These are phyloP conservation scores for Beauveria scarabaeidicola DNA, from an alignment of 2,329 filamentous ascomycete species.

Conservation along the genomic window DNA sequence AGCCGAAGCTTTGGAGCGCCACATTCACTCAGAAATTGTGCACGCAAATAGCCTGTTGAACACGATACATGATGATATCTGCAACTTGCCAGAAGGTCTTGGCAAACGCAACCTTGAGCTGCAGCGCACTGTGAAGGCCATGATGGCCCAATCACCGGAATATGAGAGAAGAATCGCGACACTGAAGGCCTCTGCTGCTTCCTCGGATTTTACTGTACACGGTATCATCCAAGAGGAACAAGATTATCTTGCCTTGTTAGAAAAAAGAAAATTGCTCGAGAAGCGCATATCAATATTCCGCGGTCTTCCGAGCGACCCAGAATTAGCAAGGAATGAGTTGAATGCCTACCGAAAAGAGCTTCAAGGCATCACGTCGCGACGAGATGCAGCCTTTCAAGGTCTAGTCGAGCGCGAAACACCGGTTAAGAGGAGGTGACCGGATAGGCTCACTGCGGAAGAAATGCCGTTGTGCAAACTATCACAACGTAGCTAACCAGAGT, in stretches of 20 bases:
- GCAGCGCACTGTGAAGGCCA: constrained; percentile 60
- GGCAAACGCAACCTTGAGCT: constrained; percentile 66
- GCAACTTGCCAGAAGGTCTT: constrained; percentile 48
- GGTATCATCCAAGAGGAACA: constrained; percentile 51
- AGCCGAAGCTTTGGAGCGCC: constrained; percentile 45
- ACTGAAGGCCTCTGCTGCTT: constrained; percentile 29
- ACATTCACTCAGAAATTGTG: constrained; percentile 44
- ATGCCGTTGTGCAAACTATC: not conserved
- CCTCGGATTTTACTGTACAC: constrained; percentile 42
- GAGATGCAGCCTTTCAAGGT: constrained; percentile 69
- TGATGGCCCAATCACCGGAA: constrained; percentile 59
- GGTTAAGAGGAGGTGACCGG: constrained; percentile 28
- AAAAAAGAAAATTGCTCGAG: constrained; percentile 52
- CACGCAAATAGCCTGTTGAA: constrained; percentile 30
- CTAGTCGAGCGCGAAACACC: constrained; percentile 57
- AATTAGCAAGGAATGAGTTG: constrained; percentile 61
- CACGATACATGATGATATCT: constrained; percentile 36
- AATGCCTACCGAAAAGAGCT: constrained; percentile 59
- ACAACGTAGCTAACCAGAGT: not conserved
- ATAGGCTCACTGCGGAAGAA: not conserved
- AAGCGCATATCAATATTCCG: constrained; percentile 56
- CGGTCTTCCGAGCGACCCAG: constrained; percentile 62
- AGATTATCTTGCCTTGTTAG: constrained; percentile 47
- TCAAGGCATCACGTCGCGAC: constrained; percentile 46
- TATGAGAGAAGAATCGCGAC: constrained; percentile 36